These are phyloP conservation scores for Exophiala viscosa DNA, from an alignment of 2,329 filamentous ascomycete species.

Conservation along the genomic window DNA sequence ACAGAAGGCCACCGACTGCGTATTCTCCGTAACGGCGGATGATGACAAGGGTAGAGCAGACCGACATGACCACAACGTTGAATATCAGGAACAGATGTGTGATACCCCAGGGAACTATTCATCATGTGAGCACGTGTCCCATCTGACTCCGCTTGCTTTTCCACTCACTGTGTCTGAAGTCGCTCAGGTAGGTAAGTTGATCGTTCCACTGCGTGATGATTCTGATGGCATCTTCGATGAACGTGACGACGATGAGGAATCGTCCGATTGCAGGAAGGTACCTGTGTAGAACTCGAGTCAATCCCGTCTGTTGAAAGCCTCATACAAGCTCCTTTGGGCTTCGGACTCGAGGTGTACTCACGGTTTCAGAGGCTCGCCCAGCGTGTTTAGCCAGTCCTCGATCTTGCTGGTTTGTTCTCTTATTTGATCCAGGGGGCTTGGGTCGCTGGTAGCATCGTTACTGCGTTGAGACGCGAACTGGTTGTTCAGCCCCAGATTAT, in stretches of 20 bases:
- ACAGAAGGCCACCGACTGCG: conserved; percentile 84
- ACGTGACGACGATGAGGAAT: conserved; percentile 96
- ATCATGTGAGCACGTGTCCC: conserved; percentile 18
- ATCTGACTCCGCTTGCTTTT: conserved; percentile 1
- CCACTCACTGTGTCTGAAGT: conserved; percentile 54
- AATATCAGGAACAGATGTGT: conserved; percentile 88
- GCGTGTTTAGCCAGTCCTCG: conserved; percentile 82
- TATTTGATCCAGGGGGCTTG: conserved; percentile 80
- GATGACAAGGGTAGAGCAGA: conserved; percentile 82
- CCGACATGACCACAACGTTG: conserved; percentile 85
- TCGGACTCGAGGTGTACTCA: conserved; percentile 51
- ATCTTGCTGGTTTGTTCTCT: conserved; percentile 97
- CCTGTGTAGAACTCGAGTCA: conserved; percentile 48
- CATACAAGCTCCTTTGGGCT: not conserved
- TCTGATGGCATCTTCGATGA: conserved; percentile 91
- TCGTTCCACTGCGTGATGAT: conserved; percentile 98
- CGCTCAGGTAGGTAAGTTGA: conserved; percentile 86
- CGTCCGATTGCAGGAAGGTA: conserved; percentile 93
- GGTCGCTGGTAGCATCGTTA: conserved; percentile 61
- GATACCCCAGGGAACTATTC: conserved; percentile 74
- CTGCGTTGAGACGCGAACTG: conserved; percentile 63
- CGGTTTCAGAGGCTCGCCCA: conserved; percentile 92
- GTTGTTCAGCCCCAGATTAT: conserved; percentile 74
- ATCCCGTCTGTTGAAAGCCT: conserved; percentile 28
- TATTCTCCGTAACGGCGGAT: conserved; percentile 88